Evolutionary conservation across 129 eudicot genomes (phyloP), one percentile per base, ranked within the genome.

Genomic region (Arctium minus): DNA sequence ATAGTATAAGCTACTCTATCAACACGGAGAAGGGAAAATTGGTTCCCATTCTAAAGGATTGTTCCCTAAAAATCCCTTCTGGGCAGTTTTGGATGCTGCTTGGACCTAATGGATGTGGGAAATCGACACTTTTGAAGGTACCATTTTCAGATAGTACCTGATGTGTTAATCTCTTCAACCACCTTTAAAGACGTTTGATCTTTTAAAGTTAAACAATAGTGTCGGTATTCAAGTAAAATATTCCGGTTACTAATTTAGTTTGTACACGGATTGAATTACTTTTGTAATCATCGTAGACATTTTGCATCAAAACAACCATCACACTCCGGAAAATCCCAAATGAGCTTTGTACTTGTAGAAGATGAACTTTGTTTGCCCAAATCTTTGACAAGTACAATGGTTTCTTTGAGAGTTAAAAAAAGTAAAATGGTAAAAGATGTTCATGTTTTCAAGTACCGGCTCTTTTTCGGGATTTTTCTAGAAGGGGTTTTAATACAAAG

Each of bases 81-180:
- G 98, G 98, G 17, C 94, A 92, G 88, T 87, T 94, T 22, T 92
- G 98, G 96, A 94, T 94, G 98, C 92, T 94, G 76, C 98, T 94
- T 86, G 98, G 98, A 44, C 98, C 98, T 70, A 94, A 94, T 83
- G 98, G 96, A 56, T 94, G 94, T 77, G 97, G 98, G 13, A 94
- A 94, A 86, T 94, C 98, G n/a, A 94, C 98, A 72, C 98, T 94
- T 81, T 87, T 94, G 75, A 92, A 94, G 87, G 98, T 90, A 85
- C 17, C 48, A 3, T 77, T 17, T 56, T 36, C 10, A 27, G 0
- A 18, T 8, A 60, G 6, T 39, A 77, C 1, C 3, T 32, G 11
- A 31, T 31, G 3, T 53, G 36, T 64, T 64, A 6, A 64, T 64
- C 32, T 64, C 31, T 64, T 64, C 9, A 27, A 64, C 33, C 33